Evolutionary conservation across 129 eudicot genomes (phyloP), one percentile per base, ranked within the genome.

Genomic region (Escallonia rubra): DNA sequence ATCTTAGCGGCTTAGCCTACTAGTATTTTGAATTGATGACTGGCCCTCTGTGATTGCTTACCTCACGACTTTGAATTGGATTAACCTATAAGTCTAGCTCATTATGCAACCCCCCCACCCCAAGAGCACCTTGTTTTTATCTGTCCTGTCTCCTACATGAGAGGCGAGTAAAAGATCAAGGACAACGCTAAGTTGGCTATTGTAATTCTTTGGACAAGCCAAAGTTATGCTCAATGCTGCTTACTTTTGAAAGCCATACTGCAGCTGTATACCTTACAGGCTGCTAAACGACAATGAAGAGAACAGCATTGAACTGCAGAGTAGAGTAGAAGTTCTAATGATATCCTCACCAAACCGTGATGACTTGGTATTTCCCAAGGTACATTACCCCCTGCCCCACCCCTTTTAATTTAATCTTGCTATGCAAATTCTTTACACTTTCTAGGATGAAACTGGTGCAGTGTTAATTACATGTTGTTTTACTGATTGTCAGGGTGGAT

Each of bases 321-420:
- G 67, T 41, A 60, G 50, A 56, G 52, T 86, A 70, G 88, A 82
- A 70, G 92, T 86, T 67, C 66, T 82, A 34, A 86, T 86, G 92
- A 74, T 86, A 59, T 76, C 92, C 53, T 80, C 92, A 43, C 92
- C 88, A 63, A 82, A 79, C 40, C 88, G 86, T 15, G 72, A 80
- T 72, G 92, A 86, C 63, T 67, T 86, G 76, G 92, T 86, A 39
- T 86, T 86, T 56, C 92, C 92, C 34, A 86, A 86, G 88, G 91
- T 86, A 70, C 8, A 23, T 23, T 14, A 9, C 7, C 50, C 61
- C 66, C 14, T 47, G 55, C 47, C 51, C 34, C 41, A 67, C 47
- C 1, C 1, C 34, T 23, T 43, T 34, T 12, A 56, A 57, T 46
- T 74, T 70, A 61, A 66, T 69, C 52, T 60, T 64, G 53, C 50